Base-by-base conservation (phyloP, 2,329 filamentous ascomycete species). In the Aspergillus fumigatus region DNA sequence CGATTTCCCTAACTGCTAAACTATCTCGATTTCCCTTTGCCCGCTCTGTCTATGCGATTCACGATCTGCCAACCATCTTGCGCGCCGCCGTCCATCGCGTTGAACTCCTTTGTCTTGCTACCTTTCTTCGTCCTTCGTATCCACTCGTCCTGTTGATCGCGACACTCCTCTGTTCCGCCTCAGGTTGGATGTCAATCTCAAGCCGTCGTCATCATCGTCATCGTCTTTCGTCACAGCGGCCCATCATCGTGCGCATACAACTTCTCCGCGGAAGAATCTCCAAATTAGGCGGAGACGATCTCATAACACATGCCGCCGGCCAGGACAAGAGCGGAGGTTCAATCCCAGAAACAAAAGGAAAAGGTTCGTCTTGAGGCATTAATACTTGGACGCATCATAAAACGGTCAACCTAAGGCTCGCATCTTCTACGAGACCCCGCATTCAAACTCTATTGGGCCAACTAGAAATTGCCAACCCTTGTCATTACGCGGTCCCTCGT, bases 341-440 rank as follows among this genome's bases (percentile, higher is more conserved):
- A 84, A 75, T 73, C 80, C 68, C 81, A 84, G 71, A 80, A 79
- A 69, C 80, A 82, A 69, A 81, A 83, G 75, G 80, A 80, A 75
- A 84, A 84, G 80, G 81, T 83, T 54, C 47, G 70, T 70, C 19
- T 58, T 58, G 48, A 17, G 51, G 48, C 29, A 41, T 32, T 50
- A 40, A 25, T 51, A n/a, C 52, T 49, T 45, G 26, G 45, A 35
- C 32, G 40, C 14, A 29, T 47, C 27, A 49, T 26, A 47, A 23
- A 47, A 23, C 11, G 43, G 41, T 23, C 41, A 45, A 45, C 41
- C 41, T 47, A 14, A 47, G 3, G 10, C 19, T 25, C 43, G 11
- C 14, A 23, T 23, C 19, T 47, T 14, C 3, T 47, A 17, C 14
- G 43, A 14, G 21, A 47, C 43, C 23, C 21, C 41, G 23, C 41